These are phyloP conservation scores for Pseudopyricularia cyperi DNA, from an alignment of 2,329 filamentous ascomycete genomes.

Conservation along the genomic window DNA sequence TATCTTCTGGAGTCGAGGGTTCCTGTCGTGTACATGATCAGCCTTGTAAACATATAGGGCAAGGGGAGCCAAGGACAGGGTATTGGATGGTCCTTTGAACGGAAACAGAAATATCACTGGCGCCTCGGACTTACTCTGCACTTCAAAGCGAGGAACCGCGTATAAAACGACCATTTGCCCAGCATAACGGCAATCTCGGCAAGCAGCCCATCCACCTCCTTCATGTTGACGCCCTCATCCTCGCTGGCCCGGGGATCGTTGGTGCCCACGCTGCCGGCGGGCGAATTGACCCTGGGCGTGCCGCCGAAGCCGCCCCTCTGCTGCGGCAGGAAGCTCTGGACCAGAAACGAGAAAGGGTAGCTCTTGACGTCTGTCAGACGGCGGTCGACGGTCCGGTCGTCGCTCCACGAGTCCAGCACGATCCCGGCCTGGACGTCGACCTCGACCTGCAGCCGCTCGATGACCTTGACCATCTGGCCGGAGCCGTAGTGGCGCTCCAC, in stretches of 20 bases:
- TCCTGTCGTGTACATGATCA: slow-evolving; percentile 30
- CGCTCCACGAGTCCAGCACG: slow-evolving; percentile 87
- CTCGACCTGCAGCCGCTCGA: slow-evolving; percentile 84
- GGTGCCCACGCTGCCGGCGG: slow-evolving; percentile 43
- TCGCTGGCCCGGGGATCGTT: slow-evolving; percentile 61
- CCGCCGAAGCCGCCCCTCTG: slow-evolving; percentile 46
- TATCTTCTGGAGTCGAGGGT: slow-evolving; percentile 34
- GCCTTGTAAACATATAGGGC: slow-evolving; percentile 8
- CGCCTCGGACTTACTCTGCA: slow-evolving; percentile 60
- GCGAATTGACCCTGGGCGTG: slow-evolving; percentile 62
- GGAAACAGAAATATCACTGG: background rate
- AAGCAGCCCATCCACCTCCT: slow-evolving; percentile 78
- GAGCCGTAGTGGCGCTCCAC: slow-evolving; percentile 89
- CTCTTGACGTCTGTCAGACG: slow-evolving; percentile 92
- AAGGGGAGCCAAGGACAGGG: slow-evolving; percentile 7
- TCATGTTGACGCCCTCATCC: slow-evolving; percentile 92
- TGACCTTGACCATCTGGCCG: slow-evolving; percentile 89
- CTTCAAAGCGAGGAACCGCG: slow-evolving; percentile 76
- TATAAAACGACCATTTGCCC: slow-evolving; percentile 83
- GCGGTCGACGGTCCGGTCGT: slow-evolving; percentile 73
- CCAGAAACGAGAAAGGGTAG: slow-evolving; percentile 93
- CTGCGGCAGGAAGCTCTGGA: slow-evolving; percentile 77
- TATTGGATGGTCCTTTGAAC: no score
- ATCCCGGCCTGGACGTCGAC: slow-evolving; percentile 95
- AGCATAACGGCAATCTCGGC: slow-evolving; percentile 89